Base-by-base conservation (phyloP, 2,329 filamentous ascomycete species). In the Aspergillus sp. region DNA sequence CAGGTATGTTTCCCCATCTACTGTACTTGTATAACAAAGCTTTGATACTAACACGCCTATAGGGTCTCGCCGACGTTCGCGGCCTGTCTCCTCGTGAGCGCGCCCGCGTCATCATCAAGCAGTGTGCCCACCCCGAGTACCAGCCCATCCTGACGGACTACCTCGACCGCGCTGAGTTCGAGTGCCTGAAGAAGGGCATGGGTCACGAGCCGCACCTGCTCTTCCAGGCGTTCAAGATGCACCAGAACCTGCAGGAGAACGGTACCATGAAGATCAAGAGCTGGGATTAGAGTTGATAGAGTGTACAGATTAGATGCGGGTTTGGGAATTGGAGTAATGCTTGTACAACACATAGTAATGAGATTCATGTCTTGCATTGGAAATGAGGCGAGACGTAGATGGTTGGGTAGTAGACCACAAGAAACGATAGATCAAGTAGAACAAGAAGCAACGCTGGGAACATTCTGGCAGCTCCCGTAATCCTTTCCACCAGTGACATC, bases 141-240 rank as follows among this genome's bases (percentile, higher is more conserved):
- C 79, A 82, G 68, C 88, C 89, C 7, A 94, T 95, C 64, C 78
- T 95, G 45, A 79, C 81, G 68, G 87, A 89, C 65, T 95, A 95
- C 77, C 86, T 92, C 59, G 85, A 92, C 60, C 88, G 88, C 72
- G 90, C 91, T 35, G 91, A 95, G 76, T 89, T 82, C 65, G 89
- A 95, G 76, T 94, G 90, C 69, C 73, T 95, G 71, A 82, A 80
- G 71, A 93, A 90, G 81, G 91, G 90, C 17, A 89, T 87, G 89
- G 90, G 89, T 17, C 90, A 95, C 73, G 88, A 95, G 79, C 91
- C 91, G 22, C 90, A 95, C 72, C 75, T 95, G 68, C 78, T 95
- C 57, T 95, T 86, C 81, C 88, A 95, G 74, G 79, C 82, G 44
- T 95, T 95, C 70, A 89, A 95, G 72, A 89, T 95, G 85, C 91